Conservation (phyloP, 441 rosid species). For the California macrophylla region DNA sequence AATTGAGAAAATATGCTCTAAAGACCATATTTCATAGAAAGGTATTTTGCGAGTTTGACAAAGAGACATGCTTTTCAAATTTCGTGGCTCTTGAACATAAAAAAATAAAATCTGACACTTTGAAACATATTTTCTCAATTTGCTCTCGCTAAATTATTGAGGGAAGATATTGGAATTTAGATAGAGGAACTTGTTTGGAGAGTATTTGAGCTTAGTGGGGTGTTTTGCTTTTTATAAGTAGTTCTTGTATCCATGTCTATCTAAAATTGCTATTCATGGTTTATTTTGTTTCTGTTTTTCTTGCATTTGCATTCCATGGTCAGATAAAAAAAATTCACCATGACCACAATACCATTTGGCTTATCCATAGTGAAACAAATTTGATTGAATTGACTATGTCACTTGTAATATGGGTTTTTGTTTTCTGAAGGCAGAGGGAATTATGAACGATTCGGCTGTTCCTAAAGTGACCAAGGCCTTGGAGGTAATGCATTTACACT, state of each 20-base stretch:
- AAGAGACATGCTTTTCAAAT: too few species aligned
- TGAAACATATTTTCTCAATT: too few species aligned
- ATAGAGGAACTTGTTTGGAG: background rate
- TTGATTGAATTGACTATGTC: background rate
- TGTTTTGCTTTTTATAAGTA: background rate
- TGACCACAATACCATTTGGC: background rate
- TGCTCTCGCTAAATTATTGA: too few species aligned
- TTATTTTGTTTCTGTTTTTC: too few species aligned
- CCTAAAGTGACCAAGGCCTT: conserved; percentile 58
- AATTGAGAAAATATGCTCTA: too few species aligned
- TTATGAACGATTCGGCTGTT: conserved; percentile 62
- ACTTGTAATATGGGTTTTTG: background rate
- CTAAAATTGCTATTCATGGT: background rate
- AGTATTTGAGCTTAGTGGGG: background rate
- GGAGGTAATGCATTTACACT: conserved; percentile 38
- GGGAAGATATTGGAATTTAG: background rate
- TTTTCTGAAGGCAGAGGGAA: conserved; percentile 69
- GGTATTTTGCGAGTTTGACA: too few species aligned
- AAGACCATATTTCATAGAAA: too few species aligned
- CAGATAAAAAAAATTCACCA: too few species aligned
- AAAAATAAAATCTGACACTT: too few species aligned
- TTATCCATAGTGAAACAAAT: background rate
- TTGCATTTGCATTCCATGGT: too few species aligned
- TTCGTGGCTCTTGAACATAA: too few species aligned
- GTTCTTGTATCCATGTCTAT: background rate